Percentiles rank a stretch among this genome's conserved stretches.
Conservation (phyloP, 2,329 filamentous ascomycete species). For the Aureobasidium musti region DNA sequence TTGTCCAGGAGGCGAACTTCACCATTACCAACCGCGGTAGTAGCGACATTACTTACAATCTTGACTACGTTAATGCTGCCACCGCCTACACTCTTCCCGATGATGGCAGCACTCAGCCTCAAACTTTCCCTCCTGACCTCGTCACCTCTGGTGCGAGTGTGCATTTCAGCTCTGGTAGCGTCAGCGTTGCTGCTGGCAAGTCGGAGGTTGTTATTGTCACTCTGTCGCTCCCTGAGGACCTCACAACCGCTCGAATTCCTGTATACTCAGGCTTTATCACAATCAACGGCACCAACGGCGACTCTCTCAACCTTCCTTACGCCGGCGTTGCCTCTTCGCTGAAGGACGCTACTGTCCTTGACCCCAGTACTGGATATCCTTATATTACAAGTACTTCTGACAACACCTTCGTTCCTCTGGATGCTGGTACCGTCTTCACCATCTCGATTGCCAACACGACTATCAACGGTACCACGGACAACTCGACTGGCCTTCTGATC, state of each 20-base stretch:
- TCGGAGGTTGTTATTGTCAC: constrained; percentile 35
- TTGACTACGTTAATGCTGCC: constrained; percentile 54
- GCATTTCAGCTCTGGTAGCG: constrained; percentile 31
- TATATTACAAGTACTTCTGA: constrained; percentile 30
- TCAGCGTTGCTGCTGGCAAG: constrained; percentile 33
- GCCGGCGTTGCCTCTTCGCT: constrained; percentile 38
- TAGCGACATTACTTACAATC: constrained; percentile 53
- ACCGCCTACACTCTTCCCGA: constrained; percentile 56
- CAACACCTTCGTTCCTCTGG: constrained; percentile 30
- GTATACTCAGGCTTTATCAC: constrained; percentile 42
- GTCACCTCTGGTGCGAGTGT: constrained; percentile 34
- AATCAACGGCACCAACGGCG: constrained; percentile 34
- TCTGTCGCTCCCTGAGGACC: constrained; percentile 32
- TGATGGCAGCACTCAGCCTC: constrained; percentile 31
- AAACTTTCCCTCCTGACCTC: constrained; percentile 33
- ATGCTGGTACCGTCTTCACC: constrained; percentile 33
- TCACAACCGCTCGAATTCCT: constrained; percentile 37
- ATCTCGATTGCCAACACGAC: constrained; percentile 34
- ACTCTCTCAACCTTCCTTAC: constrained; percentile 40
- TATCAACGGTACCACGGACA: constrained; percentile 31
- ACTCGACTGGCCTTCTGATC: constrained; percentile 35
- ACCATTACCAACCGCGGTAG: constrained; percentile 58
- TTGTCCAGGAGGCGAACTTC: constrained; percentile 54
- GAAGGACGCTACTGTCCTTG: constrained; percentile 36
- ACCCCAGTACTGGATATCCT: constrained; percentile 35